These are phyloP conservation scores for Hymenoscyphus scutula DNA, from an alignment of 2,329 filamentous ascomycete species.

Conservation along the genomic window DNA sequence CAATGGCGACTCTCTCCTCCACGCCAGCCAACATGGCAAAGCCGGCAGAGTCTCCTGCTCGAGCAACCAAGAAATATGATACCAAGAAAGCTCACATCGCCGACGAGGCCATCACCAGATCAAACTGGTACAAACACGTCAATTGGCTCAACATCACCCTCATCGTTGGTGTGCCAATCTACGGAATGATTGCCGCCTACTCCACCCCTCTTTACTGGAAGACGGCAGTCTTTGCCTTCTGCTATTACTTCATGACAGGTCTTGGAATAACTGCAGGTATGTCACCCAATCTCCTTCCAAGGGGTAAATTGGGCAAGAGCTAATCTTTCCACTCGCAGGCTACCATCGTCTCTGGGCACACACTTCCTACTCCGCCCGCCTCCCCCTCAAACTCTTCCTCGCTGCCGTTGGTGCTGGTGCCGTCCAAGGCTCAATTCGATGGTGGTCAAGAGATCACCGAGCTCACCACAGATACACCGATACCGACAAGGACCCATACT, in stretches of 20 bases:
- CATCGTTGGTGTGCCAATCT: slow-evolving; percentile 73
- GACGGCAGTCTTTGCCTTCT: slow-evolving; percentile 69
- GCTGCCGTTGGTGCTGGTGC: slow-evolving; percentile 79
- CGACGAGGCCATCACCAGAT: slow-evolving; percentile 73
- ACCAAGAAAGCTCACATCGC: slow-evolving; percentile 79
- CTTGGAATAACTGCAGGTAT: slow-evolving; percentile 75
- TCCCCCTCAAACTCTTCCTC: slow-evolving; percentile 77
- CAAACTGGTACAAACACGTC: slow-evolving; percentile 89
- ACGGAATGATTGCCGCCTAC: slow-evolving; percentile 70
- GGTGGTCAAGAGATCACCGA: slow-evolving; percentile 86
- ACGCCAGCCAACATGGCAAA: slow-evolving; percentile 31
- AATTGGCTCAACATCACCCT: slow-evolving; percentile 89
- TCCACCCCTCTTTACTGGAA: slow-evolving; percentile 73
- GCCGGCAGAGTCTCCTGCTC: slow-evolving; percentile 28
- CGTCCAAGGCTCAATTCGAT: slow-evolving; percentile 81
- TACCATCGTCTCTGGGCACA: slow-evolving; percentile 87
- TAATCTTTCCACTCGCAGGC: slow-evolving; percentile 40
- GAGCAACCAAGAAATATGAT: slow-evolving; percentile 45
- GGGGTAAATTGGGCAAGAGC: not conserved
- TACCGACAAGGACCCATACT: slow-evolving; percentile 89
- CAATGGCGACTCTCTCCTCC: slow-evolving; percentile 27
- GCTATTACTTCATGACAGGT: slow-evolving; percentile 82
- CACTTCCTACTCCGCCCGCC: slow-evolving; percentile 73
- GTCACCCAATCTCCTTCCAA: slow-evolving; percentile 32
- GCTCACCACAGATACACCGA: slow-evolving; percentile 91